phyloP scores from a whole-genome alignment of 768 basidiomycete genomes.

The Rhodosporidiobolus sp. region DNA sequence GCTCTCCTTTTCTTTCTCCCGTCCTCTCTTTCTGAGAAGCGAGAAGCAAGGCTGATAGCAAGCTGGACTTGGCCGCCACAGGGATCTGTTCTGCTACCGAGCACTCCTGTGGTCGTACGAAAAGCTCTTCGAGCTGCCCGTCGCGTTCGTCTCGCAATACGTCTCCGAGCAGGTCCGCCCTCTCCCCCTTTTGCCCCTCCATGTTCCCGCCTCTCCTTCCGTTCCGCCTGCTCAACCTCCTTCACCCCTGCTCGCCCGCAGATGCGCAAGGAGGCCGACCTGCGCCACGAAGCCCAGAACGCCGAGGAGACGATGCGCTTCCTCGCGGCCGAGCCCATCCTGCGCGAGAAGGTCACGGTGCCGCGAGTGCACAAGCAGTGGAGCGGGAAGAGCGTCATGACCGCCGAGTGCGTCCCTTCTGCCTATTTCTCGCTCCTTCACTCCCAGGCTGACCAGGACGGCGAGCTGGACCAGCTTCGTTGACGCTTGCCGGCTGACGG shows the following conservation, averaged over 20 bases:
- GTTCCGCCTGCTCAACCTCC: too few species aligned
- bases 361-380: conserved; percentile 70
- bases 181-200: too few species aligned
- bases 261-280: conserved; percentile 77
- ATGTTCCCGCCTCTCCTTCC: too few species aligned
- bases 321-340: conserved; percentile 66
- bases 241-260: conserved; percentile 52
- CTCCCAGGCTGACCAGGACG: not conserved
- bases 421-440: not conserved
- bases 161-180: conserved; percentile 55
- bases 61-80: not conserved
- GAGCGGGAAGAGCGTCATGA: conserved; percentile 73
- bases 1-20: not conserved
- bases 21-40: not conserved
- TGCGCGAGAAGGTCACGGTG: conserved; percentile 70
- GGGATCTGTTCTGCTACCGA: conserved; percentile 62
- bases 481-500: conserved; percentile 48
- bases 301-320: conserved; percentile 66
- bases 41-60: not conserved
- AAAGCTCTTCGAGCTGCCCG: conserved; percentile 76
- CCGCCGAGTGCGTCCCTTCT: conserved; percentile 60
- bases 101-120: conserved; percentile 51
- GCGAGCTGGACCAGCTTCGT: conserved; percentile 8
- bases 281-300: conserved; percentile 73
- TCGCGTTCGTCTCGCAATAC: conserved; percentile 61